Evolutionary conservation across 208 protist species (phyloP).

Genomic region (Acanthamoeba culbertsoni): DNA sequence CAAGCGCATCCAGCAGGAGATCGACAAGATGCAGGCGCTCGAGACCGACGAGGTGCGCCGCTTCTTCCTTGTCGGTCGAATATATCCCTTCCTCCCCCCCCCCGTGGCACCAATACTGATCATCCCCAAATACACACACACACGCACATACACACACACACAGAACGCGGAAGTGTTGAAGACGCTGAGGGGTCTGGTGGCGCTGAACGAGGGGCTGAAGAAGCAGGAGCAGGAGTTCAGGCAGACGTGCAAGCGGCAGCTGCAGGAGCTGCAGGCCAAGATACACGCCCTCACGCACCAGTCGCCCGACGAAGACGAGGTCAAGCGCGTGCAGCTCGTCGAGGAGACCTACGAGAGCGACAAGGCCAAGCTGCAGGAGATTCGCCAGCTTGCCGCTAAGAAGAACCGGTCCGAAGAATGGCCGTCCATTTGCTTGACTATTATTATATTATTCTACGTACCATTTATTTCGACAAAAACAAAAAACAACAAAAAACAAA

Average conservation of each 20-base stretch:
- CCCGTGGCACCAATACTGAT: too few relatives aligned
- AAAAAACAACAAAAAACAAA: too few relatives aligned
- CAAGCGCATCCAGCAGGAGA: constrained; percentile 70
- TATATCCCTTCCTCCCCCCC: too few relatives aligned
- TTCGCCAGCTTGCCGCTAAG: constrained; percentile 71
- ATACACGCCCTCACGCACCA: constrained; percentile 60
- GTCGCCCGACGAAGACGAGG: constrained; percentile 15
- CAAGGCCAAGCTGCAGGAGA: constrained; percentile 67
- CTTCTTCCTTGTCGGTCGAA: too few relatives aligned
- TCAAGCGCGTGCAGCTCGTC: constrained; percentile 54
- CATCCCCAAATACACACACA: not conserved
- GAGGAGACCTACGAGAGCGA: constrained; percentile 65
- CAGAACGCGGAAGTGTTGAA: constrained; percentile 71
- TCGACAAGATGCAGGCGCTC: constrained; percentile 74
- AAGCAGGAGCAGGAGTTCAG: constrained; percentile 80
- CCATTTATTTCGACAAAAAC: too few relatives aligned
- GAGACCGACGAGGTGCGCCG: constrained; percentile 76
- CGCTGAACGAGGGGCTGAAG: constrained; percentile 79
- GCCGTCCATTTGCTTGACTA: too few relatives aligned
- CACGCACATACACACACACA: not conserved
- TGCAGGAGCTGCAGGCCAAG: constrained; percentile 70
- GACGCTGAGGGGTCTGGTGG: constrained; percentile 72
- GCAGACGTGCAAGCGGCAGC: constrained; percentile 77
- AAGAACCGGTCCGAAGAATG: constrained; percentile 76
- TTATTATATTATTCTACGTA: too few relatives aligned